phyloP scores from a whole-genome alignment of 352 stramenopile genomes.

The Pythium biforme region DNA sequence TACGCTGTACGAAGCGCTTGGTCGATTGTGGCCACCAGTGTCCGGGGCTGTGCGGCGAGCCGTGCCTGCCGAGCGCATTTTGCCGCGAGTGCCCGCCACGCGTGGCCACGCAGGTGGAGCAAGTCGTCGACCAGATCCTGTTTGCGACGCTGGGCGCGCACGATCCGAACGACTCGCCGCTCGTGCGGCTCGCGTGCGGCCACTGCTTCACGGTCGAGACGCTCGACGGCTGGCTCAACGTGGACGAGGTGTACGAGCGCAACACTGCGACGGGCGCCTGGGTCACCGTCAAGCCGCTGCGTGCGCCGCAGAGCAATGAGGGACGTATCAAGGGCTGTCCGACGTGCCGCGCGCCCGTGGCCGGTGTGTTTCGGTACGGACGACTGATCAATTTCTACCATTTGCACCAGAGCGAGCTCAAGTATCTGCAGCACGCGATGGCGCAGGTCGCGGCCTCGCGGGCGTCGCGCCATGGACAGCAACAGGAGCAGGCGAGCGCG shows the following conservation, averaged over 20 bases:
- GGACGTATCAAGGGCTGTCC: conserved; percentile 27
- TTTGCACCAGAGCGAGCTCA: conserved; percentile 46
- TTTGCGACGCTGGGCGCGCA: conserved; percentile 58
- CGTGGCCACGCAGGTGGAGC: conserved; percentile 27
- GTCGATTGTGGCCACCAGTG: conserved; percentile 73
- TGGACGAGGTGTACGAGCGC: conserved; percentile 33
- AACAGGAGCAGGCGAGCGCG: conserved; percentile 15
- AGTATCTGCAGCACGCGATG: conserved; percentile 25
- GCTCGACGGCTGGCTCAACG: conserved; percentile 66
- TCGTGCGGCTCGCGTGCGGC: conserved; percentile 68
- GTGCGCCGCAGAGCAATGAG: neutral
- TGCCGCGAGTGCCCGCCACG: conserved; percentile 55
- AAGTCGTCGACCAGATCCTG: conserved; percentile 64
- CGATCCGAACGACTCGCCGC: conserved; percentile 51
- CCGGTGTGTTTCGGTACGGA: conserved; percentile 40
- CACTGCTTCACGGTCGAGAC: conserved; percentile 65
- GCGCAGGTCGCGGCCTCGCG: neutral
- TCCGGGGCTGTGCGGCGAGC: conserved; percentile 71
- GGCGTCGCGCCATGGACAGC: no score
- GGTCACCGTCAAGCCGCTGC: conserved; percentile 2
- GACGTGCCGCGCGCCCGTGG: conserved; percentile 46
- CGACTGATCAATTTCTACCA: conserved; percentile 42
- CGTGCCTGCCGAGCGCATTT: conserved; percentile 48
- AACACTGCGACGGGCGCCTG: conserved; percentile 4
- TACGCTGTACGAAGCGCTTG: conserved; percentile 42